A percentile compares a stretch with the other conserved stretches of the same genome.
These are phyloP conservation scores for Knufia fluminis DNA, from an alignment of 2,329 filamentous ascomycete genomes.

Conservation along the genomic window DNA sequence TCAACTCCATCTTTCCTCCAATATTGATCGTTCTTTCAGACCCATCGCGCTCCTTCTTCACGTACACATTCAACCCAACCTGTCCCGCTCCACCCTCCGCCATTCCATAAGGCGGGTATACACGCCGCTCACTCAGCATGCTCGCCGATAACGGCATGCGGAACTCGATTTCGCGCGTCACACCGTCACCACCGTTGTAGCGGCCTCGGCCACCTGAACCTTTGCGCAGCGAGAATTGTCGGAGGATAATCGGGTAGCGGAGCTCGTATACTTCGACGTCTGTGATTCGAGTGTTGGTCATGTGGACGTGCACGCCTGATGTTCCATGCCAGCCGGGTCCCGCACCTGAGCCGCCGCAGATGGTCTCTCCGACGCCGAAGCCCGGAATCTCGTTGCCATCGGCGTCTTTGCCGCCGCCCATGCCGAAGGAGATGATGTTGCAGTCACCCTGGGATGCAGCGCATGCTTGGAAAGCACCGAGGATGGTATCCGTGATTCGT, in stretches of 20 bases:
- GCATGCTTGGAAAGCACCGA: conserved; percentile 69
- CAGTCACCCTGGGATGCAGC: conserved; percentile 72
- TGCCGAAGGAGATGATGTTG: conserved; percentile 79
- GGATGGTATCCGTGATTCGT: conserved; percentile 72
- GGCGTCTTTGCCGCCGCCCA: conserved; percentile 54
- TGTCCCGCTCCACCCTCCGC: conserved; percentile 70
- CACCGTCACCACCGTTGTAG: conserved; percentile 65
- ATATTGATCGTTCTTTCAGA: conserved; percentile 44
- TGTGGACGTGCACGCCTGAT: conserved; percentile 69
- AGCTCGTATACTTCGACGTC: conserved; percentile 75
- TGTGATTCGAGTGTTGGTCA: conserved; percentile 82
- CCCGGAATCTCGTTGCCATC: conserved; percentile 39
- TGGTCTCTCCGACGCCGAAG: conserved; percentile 84
- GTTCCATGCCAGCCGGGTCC: conserved; percentile 68
- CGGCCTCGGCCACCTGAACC: conserved; percentile 59
- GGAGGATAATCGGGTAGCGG: conserved; percentile 65
- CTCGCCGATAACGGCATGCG: conserved; percentile 68
- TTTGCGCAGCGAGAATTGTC: conserved; percentile 58
- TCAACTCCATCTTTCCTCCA: conserved; percentile 54
- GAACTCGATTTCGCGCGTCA: conserved; percentile 76
- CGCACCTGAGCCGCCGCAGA: conserved; percentile 69
- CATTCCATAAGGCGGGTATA: conserved; percentile 72
- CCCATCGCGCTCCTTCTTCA: conserved; percentile 39
- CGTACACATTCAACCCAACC: conserved; percentile 80
- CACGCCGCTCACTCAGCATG: conserved; percentile 69